phyloP scores from a whole-genome alignment of 2,329 filamentous ascomycete species.

The Colletotrichum destructivum region DNA sequence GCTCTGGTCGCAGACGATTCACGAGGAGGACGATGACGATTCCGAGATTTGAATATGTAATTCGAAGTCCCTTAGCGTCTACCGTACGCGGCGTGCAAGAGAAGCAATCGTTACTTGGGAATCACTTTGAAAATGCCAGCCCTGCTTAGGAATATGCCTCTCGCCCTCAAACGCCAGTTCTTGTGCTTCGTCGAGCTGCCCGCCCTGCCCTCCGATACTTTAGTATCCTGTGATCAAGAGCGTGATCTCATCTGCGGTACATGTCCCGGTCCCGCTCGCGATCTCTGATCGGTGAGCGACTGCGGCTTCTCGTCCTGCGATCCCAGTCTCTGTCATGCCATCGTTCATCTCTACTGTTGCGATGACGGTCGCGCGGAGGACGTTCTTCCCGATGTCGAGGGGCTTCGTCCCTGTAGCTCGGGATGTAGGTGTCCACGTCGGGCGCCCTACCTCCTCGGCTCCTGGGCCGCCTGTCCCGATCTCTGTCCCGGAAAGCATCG shows the following conservation, averaged over 20 bases:
- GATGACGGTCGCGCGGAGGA: constrained; percentile 45
- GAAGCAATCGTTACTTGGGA: constrained; percentile 26
- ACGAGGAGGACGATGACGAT: constrained; percentile 80
- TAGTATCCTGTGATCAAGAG: constrained; percentile 16
- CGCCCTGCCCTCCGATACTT: constrained; percentile 15
- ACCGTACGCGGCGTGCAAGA: constrained; percentile 10
- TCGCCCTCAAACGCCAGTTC: constrained; percentile 35
- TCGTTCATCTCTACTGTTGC: constrained; percentile 48
- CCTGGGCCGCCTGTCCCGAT: constrained; percentile 51
- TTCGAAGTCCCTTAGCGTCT: constrained; percentile 10
- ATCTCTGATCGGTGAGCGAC: constrained; percentile 56
- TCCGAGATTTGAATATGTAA: constrained; percentile 56
- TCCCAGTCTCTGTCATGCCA: constrained; percentile 56
- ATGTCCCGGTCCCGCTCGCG: constrained; percentile 60
- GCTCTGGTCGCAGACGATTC: constrained; percentile 76
- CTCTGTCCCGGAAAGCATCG: constrained; percentile 56
- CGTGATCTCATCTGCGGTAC: constrained; percentile 62
- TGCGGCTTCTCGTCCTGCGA: constrained; percentile 57
- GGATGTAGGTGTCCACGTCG: constrained; percentile 67
- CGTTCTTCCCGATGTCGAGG: constrained; percentile 48
- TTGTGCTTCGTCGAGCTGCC: constrained; percentile 26
- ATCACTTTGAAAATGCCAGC: constrained; percentile 34
- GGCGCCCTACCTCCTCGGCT: constrained; percentile 49
- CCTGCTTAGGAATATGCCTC: constrained; percentile 28
- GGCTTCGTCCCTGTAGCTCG: constrained; percentile 59